Conservation (phyloP, 1,284 basidiomycete species). For the Farysia itapuensis region DNA sequence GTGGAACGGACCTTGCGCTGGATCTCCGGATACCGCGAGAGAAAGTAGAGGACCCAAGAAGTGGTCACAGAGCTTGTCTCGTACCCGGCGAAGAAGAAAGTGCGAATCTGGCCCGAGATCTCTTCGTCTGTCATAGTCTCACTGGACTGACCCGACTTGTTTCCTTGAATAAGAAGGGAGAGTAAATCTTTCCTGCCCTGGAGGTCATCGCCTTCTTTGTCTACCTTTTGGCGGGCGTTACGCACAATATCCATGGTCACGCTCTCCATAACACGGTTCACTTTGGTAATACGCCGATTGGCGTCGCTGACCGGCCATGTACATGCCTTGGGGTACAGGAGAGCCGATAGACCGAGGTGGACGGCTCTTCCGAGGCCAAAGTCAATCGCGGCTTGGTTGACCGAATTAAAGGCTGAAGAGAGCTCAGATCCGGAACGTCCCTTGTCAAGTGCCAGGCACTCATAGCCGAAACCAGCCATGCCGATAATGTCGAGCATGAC, state of each 20-base stretch:
- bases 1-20: conserved; percentile 62
- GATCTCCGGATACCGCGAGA: conserved; percentile 68
- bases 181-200: conserved; percentile 29
- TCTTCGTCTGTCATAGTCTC: conserved; percentile 70
- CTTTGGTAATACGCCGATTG: conserved; percentile 20
- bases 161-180: conserved; percentile 17
- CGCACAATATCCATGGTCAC: conserved; percentile 21
- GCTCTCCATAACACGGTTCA: conserved; percentile 25
- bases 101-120: conserved; percentile 74
- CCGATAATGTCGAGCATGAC: conserved; percentile 56
- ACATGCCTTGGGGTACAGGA: conserved; percentile 14
- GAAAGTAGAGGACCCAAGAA: conserved; percentile 74
- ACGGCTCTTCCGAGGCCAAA: conserved; percentile 22
- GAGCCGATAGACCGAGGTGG: conserved; percentile 16
- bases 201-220: conserved; percentile 16
- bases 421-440: conserved; percentile 30
- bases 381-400: conserved; percentile 33
- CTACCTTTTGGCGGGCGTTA: conserved; percentile 2
- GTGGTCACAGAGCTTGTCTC: conserved; percentile 77
- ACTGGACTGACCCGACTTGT: conserved; percentile 28
- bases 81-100: conserved; percentile 77
- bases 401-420: conserved; percentile 17
- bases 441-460: conserved; percentile 40
- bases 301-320: conserved; percentile 25
- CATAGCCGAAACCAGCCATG: conserved; percentile 49